phyloP scores from a whole-genome alignment of 2,329 filamentous ascomycete species.

The Cordyceps farinosa region DNA sequence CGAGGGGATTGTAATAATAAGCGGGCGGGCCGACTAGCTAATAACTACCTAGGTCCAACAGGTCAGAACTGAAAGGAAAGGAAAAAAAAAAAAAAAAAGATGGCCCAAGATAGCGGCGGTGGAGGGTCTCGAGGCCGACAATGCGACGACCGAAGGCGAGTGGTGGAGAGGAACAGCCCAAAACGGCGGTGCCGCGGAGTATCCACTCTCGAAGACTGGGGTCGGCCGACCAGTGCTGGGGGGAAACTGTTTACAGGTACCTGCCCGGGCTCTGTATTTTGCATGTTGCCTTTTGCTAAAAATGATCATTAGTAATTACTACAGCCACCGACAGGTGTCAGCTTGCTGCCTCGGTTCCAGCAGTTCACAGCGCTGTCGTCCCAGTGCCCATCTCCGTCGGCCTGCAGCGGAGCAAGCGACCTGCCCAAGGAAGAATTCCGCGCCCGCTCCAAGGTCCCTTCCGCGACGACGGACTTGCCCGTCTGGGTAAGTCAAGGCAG shows the following conservation, averaged over 20 bases:
- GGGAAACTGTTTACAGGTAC: background rate
- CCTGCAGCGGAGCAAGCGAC: background rate
- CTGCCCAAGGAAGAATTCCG: background rate
- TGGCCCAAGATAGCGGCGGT: constrained; percentile 1
- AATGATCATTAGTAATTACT: too few relatives aligned
- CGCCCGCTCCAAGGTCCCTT: background rate
- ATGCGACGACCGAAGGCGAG: constrained; percentile 7
- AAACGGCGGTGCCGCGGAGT: constrained; percentile 9
- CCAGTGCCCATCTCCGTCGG: too few relatives aligned
- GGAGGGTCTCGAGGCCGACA: background rate
- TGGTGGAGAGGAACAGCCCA: background rate
- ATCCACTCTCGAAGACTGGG: background rate
- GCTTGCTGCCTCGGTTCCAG: too few relatives aligned
- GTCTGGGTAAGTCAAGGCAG: too few relatives aligned
- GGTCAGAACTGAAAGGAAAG: background rate
- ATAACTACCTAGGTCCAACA: background rate
- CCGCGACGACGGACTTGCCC: too few relatives aligned
- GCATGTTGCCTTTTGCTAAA: too few relatives aligned
- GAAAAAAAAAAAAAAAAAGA: background rate
- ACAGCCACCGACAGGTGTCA: too few relatives aligned
- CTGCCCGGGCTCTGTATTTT: too few relatives aligned
- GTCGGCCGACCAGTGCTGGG: background rate
- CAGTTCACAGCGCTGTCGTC: too few relatives aligned
- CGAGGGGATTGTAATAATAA: background rate
- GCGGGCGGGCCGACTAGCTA: constrained; percentile 1